Evolutionary conservation across 371 early-diverging fungal genomes (phyloP), one percentile per base, ranked within the genome.

Genomic region (Rhizomucor miehei): DNA sequence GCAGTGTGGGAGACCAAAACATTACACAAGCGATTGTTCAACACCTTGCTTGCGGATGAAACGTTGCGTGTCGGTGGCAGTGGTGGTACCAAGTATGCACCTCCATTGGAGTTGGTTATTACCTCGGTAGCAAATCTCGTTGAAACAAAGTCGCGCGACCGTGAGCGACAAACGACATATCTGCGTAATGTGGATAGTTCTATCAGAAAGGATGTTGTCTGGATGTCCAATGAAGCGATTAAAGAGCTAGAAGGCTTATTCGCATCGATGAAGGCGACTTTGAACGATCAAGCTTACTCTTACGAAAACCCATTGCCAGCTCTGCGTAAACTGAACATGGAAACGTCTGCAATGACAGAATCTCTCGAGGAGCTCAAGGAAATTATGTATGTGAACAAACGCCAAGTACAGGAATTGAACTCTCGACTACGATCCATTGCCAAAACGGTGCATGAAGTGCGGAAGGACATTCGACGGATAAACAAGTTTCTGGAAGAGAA

Each of bases 1-100:
- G 67, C 70, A 16, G 73, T 72, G 1, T 75, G 75, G 75, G 75
- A 78, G 54, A 75, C 75, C n/a, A 78, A 74, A 49, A 75, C 73
- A 16, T 61, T 71, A 25, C 75, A 73, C 45, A 78, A 79, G 56
- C 69, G 75, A 13, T 53, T 79, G 14, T 62, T 66, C 48, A 73
- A 75, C 56, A 73, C 73, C 1, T 47, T 75, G 25, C 40, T 69
- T 13, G 54, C 71, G 10, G 70, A 73, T 62, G 73, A 73, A 11
- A 14, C 41, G 3, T 41, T 41, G 12, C 14, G 41, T 51, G 54
- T 24, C 45, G 19, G 36, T 13, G 20, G 21, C 56, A 43, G 38
- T 3, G 37, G 35, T 6, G 29, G 23, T 38, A 21, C 48, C 38
- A 67, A 60, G 36, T 73, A 63, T 71, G 63, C 70, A 16, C 74